These are phyloP conservation scores for Phytophthora cajani DNA, from an alignment of 352 stramenopile genomes.

Conservation along the genomic window DNA sequence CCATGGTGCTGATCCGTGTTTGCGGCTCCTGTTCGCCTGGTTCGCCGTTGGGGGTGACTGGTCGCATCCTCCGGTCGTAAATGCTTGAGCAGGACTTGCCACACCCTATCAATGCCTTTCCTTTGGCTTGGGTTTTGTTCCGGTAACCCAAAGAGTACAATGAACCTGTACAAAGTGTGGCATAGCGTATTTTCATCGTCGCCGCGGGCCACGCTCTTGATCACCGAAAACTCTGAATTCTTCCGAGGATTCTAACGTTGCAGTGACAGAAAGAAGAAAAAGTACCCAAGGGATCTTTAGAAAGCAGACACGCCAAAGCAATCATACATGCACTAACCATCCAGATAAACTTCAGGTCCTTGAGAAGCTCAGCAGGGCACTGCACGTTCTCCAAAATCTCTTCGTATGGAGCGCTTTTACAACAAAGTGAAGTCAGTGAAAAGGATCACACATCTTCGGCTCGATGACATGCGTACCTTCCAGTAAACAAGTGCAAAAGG, in stretches of 20 bases:
- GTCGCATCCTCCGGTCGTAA: conserved; percentile 52
- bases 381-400: conserved; percentile 94
- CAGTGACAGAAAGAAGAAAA: not conserved
- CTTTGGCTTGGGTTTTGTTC: conserved; percentile 51
- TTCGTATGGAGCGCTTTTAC: conserved; percentile 94
- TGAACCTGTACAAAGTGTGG: conserved; percentile 96
- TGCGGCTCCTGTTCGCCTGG: conserved; percentile 23
- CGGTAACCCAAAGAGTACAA: conserved; percentile 96
- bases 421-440: conserved; percentile 5
- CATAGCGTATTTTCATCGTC: conserved; percentile 90
- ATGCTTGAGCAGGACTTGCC: conserved; percentile 67
- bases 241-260: conserved; percentile 53
- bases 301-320: not conserved
- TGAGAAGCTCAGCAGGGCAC: conserved; percentile 88
- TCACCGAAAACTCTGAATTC: conserved; percentile 69
- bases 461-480: conserved; percentile 55
- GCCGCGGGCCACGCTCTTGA: conserved; percentile 63
- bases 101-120: conserved; percentile 58
- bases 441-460: not conserved
- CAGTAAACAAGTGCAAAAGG: conserved; percentile 97
- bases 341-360: conserved; percentile 91
- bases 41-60: conserved; percentile 20
- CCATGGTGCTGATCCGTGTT: conserved; percentile 12
- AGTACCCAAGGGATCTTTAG: not conserved
- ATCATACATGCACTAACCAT: conserved; percentile 46